Base-by-base conservation (phyloP, 108 stramenopile species). In the Bacterosira constricta region DNA sequence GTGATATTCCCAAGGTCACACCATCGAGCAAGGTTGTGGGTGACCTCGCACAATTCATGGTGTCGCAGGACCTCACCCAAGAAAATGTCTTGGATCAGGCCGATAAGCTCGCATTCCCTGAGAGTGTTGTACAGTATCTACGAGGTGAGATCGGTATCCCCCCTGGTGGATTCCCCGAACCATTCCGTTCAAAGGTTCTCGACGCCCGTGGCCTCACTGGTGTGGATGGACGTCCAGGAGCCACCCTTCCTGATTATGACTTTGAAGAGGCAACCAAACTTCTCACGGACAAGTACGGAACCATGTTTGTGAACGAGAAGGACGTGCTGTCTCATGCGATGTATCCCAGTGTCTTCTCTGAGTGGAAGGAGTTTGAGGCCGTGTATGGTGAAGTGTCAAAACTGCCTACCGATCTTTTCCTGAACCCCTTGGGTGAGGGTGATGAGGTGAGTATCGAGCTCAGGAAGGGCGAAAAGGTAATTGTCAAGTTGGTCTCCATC, bases 1-100 rank as follows among this genome's bases (percentile, higher is more conserved):
- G 93, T 15, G 93, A 92, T 70, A 90, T 94, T 59, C 82, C 88
- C 73, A 94, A 94, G 86, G 91, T 91, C 18, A 94, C 93, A 8
- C 93, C 93, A 4, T 90, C 88, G 3, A 88, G 87, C 45, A 94
- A 94, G 87, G 88, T 88, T 25, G 86, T 88, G 15, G 93, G 93
- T 41, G 93, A 94, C 78, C 71, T 94, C 8, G 93, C 93, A 5
- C 87, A 91, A 71, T 91, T 90, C 84, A 86, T 94, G 86, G 89
- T 92, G 17, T 77, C 83, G 30, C 84, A 91, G 66, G 54, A 86
- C 15, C 80, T 92, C 23, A 65, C 64, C 27, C 78, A 73, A 20
- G 60, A 79, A 29, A 78, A 86, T n/a, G 88, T 92, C 11, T 29
- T 76, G 18, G 78, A 86, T 32, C 71, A 73, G 47, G 91, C 89